phyloP scores from a whole-genome alignment of 2,329 filamentous ascomycete species.

The Talaromyces islandicus region DNA sequence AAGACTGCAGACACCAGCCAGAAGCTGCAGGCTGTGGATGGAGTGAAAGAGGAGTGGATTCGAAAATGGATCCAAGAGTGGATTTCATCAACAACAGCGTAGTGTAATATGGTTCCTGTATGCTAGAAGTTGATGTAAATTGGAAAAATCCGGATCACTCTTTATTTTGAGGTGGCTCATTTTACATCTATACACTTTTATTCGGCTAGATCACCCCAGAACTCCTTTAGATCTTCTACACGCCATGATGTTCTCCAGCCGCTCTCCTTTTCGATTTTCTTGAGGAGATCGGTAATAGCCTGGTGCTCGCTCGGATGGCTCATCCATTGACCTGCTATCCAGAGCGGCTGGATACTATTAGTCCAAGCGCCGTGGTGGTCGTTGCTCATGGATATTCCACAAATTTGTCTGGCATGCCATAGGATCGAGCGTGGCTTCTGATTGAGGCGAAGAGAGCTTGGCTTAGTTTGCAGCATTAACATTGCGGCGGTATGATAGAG shows the following conservation, averaged over 20 bases:
- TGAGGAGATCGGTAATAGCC: slow-evolving; percentile 44
- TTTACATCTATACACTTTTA: background rate
- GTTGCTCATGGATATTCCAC: slow-evolving; percentile 52
- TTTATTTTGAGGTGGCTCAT: background rate
- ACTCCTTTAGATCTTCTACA: slow-evolving; percentile 46
- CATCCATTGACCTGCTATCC: slow-evolving; percentile 48
- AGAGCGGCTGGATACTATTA: slow-evolving; percentile 54
- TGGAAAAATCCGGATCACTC: background rate
- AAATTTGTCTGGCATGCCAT: slow-evolving; percentile 53
- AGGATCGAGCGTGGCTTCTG: slow-evolving; percentile 32
- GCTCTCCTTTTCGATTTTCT: slow-evolving; percentile 46
- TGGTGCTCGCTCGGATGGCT: slow-evolving; percentile 38
- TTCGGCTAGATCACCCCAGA: slow-evolving; percentile 39
- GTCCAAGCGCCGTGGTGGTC: slow-evolving; percentile 51
- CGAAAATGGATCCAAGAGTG: slow-evolving; percentile 31
- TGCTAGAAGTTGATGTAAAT: background rate
- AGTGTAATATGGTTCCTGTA: background rate
- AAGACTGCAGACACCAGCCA: slow-evolving; percentile 14
- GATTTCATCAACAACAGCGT: slow-evolving; percentile 10
- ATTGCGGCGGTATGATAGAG: slow-evolving; percentile 53
- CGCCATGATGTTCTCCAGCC: slow-evolving; percentile 52
- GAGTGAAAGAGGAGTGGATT: slow-evolving; percentile 27
- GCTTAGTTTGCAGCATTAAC: slow-evolving; percentile 44
- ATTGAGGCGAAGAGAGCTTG: slow-evolving; percentile 20
- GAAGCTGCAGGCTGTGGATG: slow-evolving; percentile 19